Evolutionary conservation across 352 stramenopile species (phyloP), one percentile per base, ranked within the genome.

Genomic region (Globisporangium barbulae): DNA sequence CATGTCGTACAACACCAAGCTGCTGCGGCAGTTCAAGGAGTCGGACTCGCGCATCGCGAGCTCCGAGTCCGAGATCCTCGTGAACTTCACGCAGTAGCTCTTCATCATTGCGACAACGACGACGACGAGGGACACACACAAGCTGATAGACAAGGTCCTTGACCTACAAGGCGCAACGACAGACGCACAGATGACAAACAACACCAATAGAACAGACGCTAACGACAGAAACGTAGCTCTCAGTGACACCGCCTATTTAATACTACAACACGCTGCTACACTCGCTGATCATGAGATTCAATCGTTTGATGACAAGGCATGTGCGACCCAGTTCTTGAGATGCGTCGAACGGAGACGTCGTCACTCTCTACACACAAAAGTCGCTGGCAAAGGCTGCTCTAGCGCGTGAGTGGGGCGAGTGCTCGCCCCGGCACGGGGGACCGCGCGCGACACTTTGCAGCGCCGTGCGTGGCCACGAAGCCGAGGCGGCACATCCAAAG

Each of bases 361-460:
- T 69, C 75, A 65, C 79, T 82, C 82, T 91, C 82, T 91, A 91
- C 82, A 91, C 79, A 91, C 82, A 91, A 91, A 81, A 65, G 68
- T 73, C 76, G 49, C 59, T 76, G 64, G 59, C 55, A 63, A 52
- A 49, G 56, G 62, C 70, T 77, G 58, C 50, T 89, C 19, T 91
- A 73, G 81, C 81, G 81, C 72, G 65, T 64, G 48, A 39, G 30
- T 33, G 69, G 74, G 69, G 59, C 53, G 67, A 61, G 25, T 53
- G 49, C 74, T 49, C 69, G 53, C 57, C 62, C 65, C 49, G 64
- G 67, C 62, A 67, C 52, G 59, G 64, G 55, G 70, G 45, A 67
- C 60, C 48, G 53, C 71, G 49, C 69, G 53, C 52, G 57, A 71
- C 71, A 64, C 74, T 64, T 68, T 70, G 62, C 60, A 71, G 67